Conservation (phyloP, 805 yeast species). For the Ascoidea tarda region DNA sequence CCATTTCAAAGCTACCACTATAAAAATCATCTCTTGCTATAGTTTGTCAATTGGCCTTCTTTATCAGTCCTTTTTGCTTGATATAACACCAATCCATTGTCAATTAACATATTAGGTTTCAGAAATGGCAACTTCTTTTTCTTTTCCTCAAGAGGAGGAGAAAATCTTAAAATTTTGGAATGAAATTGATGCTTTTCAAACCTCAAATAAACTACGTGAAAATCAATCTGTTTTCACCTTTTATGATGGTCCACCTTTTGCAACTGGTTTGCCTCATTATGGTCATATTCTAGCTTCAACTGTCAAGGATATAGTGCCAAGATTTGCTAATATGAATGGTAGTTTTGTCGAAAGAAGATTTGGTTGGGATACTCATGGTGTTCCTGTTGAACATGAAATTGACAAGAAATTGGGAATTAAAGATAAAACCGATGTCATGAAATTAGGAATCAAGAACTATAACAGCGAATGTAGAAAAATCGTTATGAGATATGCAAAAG, state of each 20-base stretch:
- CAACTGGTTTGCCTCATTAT: slow-evolving; percentile 98
- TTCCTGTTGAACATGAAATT: slow-evolving; percentile 96
- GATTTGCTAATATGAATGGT: slow-evolving; percentile 97
- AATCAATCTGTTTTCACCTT: slow-evolving; percentile 72
- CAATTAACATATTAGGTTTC: background rate
- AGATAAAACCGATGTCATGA: slow-evolving; percentile 89
- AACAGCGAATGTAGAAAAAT: slow-evolving; percentile 91
- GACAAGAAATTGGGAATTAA: slow-evolving; percentile 93
- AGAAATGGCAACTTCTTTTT: slow-evolving; percentile 21
- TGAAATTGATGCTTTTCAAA: slow-evolving; percentile 88
- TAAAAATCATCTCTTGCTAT: slow-evolving; percentile 2
- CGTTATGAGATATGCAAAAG: slow-evolving; percentile 93
- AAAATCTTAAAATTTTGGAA: slow-evolving; percentile 71
- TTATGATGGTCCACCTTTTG: slow-evolving; percentile 99
- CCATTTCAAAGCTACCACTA: too few relatives aligned
- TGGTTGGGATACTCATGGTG: slow-evolving; percentile 99
- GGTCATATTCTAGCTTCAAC: slow-evolving; percentile 97
- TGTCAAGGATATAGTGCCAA: slow-evolving; percentile 91
- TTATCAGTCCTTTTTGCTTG: slow-evolving; percentile 1
- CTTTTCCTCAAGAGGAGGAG: slow-evolving; percentile 86
- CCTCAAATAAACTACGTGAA: slow-evolving; percentile 58
- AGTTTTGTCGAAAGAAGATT: slow-evolving; percentile 92
- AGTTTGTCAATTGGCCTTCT: background rate
- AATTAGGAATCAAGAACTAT: slow-evolving; percentile 86
- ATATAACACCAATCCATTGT: slow-evolving; percentile 16